Base-by-base conservation (phyloP, 371 early-diverging fungal species). In the Mortierella sp. region DNA sequence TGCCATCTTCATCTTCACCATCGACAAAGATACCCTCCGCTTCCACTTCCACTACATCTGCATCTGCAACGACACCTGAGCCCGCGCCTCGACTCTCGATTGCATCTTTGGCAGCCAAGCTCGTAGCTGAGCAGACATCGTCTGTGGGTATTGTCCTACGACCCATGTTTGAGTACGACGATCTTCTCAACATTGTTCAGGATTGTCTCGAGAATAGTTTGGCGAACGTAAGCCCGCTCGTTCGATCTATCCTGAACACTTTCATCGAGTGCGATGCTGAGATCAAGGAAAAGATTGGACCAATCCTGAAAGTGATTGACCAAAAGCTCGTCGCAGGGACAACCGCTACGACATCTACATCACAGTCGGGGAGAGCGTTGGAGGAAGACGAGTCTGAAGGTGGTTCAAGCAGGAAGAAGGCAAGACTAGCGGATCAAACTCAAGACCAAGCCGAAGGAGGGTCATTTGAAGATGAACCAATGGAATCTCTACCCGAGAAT, bases 321-420 rank as follows among this genome's bases (percentile, higher is more conserved):
- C 79, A 77, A 26, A 64, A 71, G 26, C 64, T 72, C 15, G 77
- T 64, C 15, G 44, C 82, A 12, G 90, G 84, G 0, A 18, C 51
- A 21, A 45, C 55, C 7, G 37, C 66, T 16, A 57, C 66, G 7
- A 57, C 66, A 18, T 66, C 70, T 0, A 53, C 50, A 43, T 12
- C 64, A 3, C 14, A 28, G 7, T 19, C 64, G 37, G 37, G 37
- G 9, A 37, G 37, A 37, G 9, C 37, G 9, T 37, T 37, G 3
- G 37, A 37, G 3, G 37, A 37, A 5, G 37, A 37, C 9, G 37
- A 37, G 37, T 5, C 37, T 37, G 37, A 37, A 37, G 9, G 9
- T 37, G 37, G 37, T 9, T 37, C 37, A 37, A 37, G 37, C 9
- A 37, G 37, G 37, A 37, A 37, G 37, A 37, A 9, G 37, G 37